phyloP scores from a whole-genome alignment of 2,329 filamentous ascomycete species.

The Coleophoma crateriformis region DNA sequence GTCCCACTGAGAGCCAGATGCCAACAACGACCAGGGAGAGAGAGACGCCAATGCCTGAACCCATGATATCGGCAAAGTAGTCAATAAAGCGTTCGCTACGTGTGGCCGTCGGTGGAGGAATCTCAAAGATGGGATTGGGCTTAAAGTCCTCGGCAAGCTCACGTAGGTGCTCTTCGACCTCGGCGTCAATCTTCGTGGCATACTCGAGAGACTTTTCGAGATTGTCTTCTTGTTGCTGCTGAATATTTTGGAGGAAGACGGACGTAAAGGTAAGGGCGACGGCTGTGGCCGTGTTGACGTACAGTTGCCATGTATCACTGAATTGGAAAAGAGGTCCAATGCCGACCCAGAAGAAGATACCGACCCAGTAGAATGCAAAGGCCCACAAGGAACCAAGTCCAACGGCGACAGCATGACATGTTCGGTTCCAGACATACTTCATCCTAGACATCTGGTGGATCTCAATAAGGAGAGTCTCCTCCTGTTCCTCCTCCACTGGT shows the following conservation, averaged over 20 bases:
- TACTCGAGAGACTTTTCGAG: conserved; percentile 25
- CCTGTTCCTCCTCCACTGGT: conserved; percentile 15
- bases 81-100: conserved; percentile 32
- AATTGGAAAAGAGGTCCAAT: conserved; percentile 25
- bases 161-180: conserved; percentile 28
- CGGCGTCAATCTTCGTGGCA: conserved; percentile 28
- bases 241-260: conserved; percentile 33
- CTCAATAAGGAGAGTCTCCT: conserved; percentile 10
- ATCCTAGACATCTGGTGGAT: conserved; percentile 4
- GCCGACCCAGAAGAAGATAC: conserved; percentile 29
- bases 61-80: conserved; percentile 36
- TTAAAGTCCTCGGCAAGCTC: conserved; percentile 26
- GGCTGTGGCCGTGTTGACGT: conserved; percentile 38
- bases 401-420: conserved; percentile 12
- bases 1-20: conserved; percentile 33
- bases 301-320: conserved; percentile 32
- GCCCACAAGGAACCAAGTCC: conserved; percentile 26
- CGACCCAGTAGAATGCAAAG: conserved; percentile 28
- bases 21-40: conserved; percentile 30
- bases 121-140: conserved; percentile 27
- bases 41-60: conserved; percentile 32
- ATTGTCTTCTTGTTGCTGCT: conserved; percentile 29
- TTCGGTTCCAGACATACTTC: conserved; percentile 8
- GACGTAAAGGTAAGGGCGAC: conserved; percentile 34
- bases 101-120: conserved; percentile 26